These are phyloP conservation scores for Alternaria hordeiaustralica DNA, from an alignment of 2,329 filamentous ascomycete species.

Conservation along the genomic window DNA sequence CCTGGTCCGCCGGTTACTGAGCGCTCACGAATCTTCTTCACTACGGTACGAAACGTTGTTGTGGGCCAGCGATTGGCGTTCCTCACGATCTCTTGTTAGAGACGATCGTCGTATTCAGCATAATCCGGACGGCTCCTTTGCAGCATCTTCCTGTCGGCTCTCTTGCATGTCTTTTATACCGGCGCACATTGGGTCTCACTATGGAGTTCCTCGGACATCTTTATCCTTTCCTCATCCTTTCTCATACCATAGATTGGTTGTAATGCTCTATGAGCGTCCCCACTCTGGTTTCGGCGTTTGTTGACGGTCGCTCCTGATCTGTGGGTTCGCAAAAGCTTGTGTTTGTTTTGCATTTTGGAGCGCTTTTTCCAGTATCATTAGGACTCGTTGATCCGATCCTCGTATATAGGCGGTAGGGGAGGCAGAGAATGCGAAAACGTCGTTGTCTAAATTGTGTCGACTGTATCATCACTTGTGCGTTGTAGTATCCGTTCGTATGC, in stretches of 20 bases:
- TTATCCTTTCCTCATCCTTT: constrained; percentile 21
- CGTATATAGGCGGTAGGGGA: constrained; percentile 31
- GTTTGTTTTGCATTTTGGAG: constrained; percentile 42
- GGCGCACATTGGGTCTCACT: constrained; percentile 30
- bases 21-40: constrained; percentile 45
- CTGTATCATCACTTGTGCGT: constrained; percentile 15
- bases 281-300: constrained; percentile 38
- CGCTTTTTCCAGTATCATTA: constrained; percentile 31
- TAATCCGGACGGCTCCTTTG: constrained; percentile 35
- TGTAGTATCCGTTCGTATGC: constrained; percentile 11
- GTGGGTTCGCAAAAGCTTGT: constrained; percentile 41
- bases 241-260: constrained; percentile 39
- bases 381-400: constrained; percentile 26
- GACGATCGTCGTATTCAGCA: constrained; percentile 32
- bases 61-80: constrained; percentile 30
- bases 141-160: constrained; percentile 44
- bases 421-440: constrained; percentile 30
- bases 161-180: constrained; percentile 39
- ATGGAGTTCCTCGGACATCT: constrained; percentile 30
- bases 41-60: constrained; percentile 38
- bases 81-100: constrained; percentile 18
- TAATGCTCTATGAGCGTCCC: constrained; percentile 42
- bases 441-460: constrained; percentile 15
- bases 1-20: constrained; percentile 24
- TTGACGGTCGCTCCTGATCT: constrained; percentile 26